Base-by-base conservation (phyloP, 352 stramenopile species). In the Globisporangium camurandrum region DNA sequence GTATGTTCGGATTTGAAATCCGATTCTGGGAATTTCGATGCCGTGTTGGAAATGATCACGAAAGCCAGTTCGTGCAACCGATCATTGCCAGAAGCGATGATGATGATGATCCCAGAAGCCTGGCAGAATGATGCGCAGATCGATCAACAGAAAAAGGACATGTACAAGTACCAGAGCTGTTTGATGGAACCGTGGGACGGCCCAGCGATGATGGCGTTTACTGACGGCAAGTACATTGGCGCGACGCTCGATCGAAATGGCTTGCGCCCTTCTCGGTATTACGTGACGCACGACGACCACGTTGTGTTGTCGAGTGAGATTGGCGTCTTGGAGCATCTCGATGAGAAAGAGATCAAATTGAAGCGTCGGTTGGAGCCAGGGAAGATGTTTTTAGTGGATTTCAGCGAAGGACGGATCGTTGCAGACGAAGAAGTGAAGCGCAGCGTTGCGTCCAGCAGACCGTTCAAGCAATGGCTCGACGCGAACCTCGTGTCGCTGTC, bases 101-200 rank as follows among this genome's bases (percentile, higher is more conserved):
- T 98, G 93, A 98, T 98, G 88, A 98, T 98, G 93, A 97, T 98
- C 52, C 95, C 95, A 4, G 95, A 98, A 59, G 95, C 95, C 1
- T 98, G 92, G 90, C 93, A 98, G 74, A 96, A 98, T 60, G 96
- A 98, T 62, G 66, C 81, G 38, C 76, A 93, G 19, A 84, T 98
- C 33, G 83, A 75, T 4, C 69, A 85, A 37, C 67, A 88, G 51
- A 98, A 98, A 71, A 97, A 97, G 49, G 82, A 95, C 42, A 98
- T 98, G 72, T 98, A 98, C 77, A 93, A 98, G 67, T 98, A 98
- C 68, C 97, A 98, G 64, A 97, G 86, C 20, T 88, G 88, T 59
- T 69, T 98, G 30, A 98, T 98, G 95, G 95, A 98, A 74, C 95
- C 95, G 30, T 98, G 95, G 95, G 95, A 98, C 70, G 95, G 95